Evolutionary conservation across 371 early-diverging fungal genomes (phyloP).

Genomic region (Mortierella sp.): DNA sequence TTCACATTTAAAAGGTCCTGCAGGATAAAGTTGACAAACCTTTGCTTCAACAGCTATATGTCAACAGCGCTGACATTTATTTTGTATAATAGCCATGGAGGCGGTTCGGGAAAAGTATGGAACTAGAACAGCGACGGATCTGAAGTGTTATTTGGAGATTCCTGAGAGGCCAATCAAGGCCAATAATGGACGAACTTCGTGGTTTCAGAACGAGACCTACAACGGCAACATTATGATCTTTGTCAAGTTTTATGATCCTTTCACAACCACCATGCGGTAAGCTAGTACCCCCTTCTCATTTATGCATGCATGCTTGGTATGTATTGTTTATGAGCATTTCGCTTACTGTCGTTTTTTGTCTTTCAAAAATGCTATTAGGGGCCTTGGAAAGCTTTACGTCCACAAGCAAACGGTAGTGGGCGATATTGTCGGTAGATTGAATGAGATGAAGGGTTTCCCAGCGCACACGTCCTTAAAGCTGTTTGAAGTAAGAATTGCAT

Average conservation of each 20-base stretch:
- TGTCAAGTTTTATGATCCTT: constrained; percentile 89
- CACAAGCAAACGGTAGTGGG: constrained; percentile 70
- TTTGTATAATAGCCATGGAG: constrained; percentile 60
- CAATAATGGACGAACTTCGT: constrained; percentile 27
- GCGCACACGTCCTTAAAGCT: constrained; percentile 71
- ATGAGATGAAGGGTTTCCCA: constrained; percentile 70
- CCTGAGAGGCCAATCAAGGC: constrained; percentile 67
- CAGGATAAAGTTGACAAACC: neutral
- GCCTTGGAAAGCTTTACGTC: constrained; percentile 76
- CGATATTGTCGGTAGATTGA: constrained; percentile 75
- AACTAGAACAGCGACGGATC: constrained; percentile 59
- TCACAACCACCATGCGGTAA: constrained; percentile 72
- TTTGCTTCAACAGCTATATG: constrained; percentile 49
- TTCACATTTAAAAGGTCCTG: neutral
- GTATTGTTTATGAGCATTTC: neutral
- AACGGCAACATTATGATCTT: constrained; percentile 74
- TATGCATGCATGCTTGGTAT: neutral
- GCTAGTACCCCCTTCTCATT: constrained; percentile 9
- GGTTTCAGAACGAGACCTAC: constrained; percentile 51
- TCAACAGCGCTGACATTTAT: neutral
- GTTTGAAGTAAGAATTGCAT: constrained; percentile 70
- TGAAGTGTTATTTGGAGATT: constrained; percentile 74
- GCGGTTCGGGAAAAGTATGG: constrained; percentile 59
- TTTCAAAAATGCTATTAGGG: constrained; percentile 52
- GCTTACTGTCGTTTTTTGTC: neutral